Base-by-base conservation (phyloP, 257 asterid genomes). In the Capsicum rhomboideum region DNA sequence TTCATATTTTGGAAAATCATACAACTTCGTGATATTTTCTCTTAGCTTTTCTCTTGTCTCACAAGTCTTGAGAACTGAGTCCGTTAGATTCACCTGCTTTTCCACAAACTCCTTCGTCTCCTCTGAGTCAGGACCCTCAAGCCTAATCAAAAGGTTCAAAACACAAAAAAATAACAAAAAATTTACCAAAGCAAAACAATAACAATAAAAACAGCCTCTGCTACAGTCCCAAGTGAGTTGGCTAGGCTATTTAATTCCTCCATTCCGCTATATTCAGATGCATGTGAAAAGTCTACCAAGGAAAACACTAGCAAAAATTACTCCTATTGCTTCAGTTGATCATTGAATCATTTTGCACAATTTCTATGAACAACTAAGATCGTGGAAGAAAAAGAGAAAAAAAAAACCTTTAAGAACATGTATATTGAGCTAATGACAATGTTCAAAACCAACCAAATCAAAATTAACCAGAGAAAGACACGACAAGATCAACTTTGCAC, bases 111-210 rank as follows among this genome's bases (percentile, higher is more conserved):
- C 95, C 79, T 84, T 95, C 2, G 99, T 97, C 93, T 97, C 99
- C 31, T 82, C 91, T 0, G 98, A 95, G 88, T 97, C 98, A 16
- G 98, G 98, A 84, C 95, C 98, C 92, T 97, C 99, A 46, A 97
- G 97, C 99, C 99, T 97, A 89, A 81, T 54, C 17, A 83, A 83
- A 56, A 84, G 71, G 55, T 79, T 61, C 77, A 50, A 86, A 88
- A 83, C 56, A 66, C 80, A 21, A 66, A 10, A 82, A 56, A 23
- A n/a, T n/a, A 63, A 49, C 46, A 20, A 49, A 74, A 34, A 21
- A 23, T 44, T 44, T 49, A 44, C 56, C 13, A 49, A 49, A 75
- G 44, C 42, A 75, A 49, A 16, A 37, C 52, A 68, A 68, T 66
- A 68, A 68, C 52, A 68, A 42, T 34, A 68, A 40, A 28, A 40